Evolutionary conservation across 2,329 filamentous ascomycete species (phyloP), one percentile per base, ranked within the genome.

Genomic region (Trichophyton verrucosum): DNA sequence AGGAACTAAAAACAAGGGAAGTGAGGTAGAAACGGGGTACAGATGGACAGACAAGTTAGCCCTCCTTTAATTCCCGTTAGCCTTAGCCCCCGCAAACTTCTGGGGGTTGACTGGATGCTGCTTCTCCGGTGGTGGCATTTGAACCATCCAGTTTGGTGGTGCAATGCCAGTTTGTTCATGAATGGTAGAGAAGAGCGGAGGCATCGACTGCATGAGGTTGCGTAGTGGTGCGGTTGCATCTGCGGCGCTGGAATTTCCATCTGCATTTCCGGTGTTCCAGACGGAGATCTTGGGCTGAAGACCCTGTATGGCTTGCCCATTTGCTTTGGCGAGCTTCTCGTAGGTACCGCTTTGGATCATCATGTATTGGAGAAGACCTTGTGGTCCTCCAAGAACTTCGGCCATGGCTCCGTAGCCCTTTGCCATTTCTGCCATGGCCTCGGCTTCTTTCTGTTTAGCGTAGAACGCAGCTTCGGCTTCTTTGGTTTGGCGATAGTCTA

Each of bases 211-310:
- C 76, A 94, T 91, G 42, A 95, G 81, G 66, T 92, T 91, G 65
- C 88, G 80, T 75, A 94, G 86, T 3, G 86, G 81, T 1, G 81
- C 82, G 24, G 80, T 76, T 7, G 80, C 73, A 62, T 88, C 85
- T 60, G 81, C 76, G 33, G 66, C 63, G 47, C 74, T 71, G 47
- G 70, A 76, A n/a, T 74, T 76, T 20, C 71, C 38, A 3, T 53
- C 49, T 22, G 27, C 30, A 38, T 63, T 64, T 67, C 88, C 88
- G 7, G 89, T 95, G 71, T 89, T 94, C 90, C 89, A 95, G 27
- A 92, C 85, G 64, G 86, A 91, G 76, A 95, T 94, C 85, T 95
- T 95, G 65, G 90, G 90, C 72, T 91, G 82, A 66, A 95, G 75
- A 27, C 89, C 89, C 58, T 83, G 80, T 70, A 95, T 83, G 36